Conservation (phyloP, 805 yeast species). For the Candida sphagnicola region DNA sequence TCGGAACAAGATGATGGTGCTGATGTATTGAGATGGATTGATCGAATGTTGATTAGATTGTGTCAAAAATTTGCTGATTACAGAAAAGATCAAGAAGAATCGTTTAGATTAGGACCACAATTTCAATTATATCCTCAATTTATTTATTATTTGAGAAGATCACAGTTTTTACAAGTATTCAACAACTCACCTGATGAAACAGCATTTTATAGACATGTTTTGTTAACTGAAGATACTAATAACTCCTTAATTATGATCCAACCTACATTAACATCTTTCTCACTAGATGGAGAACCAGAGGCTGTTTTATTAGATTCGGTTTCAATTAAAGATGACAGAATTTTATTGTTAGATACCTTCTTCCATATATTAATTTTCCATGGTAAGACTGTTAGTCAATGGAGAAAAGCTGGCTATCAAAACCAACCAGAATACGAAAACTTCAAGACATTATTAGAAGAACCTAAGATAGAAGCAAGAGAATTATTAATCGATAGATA, state of each 20-base stretch:
- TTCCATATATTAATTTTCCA: conserved; percentile 95
- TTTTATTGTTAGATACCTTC: conserved; percentile 87
- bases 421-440: conserved; percentile 86
- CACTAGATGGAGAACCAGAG: conserved; percentile 73
- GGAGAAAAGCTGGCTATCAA: conserved; percentile 96
- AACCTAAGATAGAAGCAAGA: conserved; percentile 90
- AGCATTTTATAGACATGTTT: conserved; percentile 90
- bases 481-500: conserved; percentile 86
- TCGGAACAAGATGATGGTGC: conserved; percentile 80
- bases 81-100: conserved; percentile 75
- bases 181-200: conserved; percentile 99
- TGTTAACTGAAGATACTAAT: conserved; percentile 86
- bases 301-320: conserved; percentile 93
- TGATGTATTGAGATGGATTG: conserved; percentile 92
- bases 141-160: conserved; percentile 90
- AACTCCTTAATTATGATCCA: conserved; percentile 96
- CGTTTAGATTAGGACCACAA: conserved; percentile 79
- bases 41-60: conserved; percentile 81
- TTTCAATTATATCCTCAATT: conserved; percentile 93
- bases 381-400: conserved; percentile 90
- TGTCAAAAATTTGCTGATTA: conserved; percentile 94
- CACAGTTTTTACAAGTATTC: conserved; percentile 93
- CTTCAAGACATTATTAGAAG: conserved; percentile 80
- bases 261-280: conserved; percentile 87
- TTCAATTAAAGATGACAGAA: conserved; percentile 84